phyloP scores from a whole-genome alignment of 2,329 filamentous ascomycete genomes.

The Ceratocystis ficicola region DNA sequence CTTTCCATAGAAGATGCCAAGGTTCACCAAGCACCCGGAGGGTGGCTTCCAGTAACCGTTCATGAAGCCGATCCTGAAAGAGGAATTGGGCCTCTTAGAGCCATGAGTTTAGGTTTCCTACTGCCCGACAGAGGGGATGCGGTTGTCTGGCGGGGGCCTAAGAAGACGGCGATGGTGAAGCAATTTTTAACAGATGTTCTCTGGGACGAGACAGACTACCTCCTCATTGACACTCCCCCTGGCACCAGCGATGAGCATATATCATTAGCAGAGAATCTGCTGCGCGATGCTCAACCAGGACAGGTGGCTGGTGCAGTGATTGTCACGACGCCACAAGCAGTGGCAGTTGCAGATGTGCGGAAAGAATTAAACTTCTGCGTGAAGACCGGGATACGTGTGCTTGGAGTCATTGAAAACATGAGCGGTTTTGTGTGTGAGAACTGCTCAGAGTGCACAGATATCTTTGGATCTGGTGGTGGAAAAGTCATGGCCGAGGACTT shows the following conservation, averaged over 20 bases:
- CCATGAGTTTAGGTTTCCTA: conserved; percentile 90
- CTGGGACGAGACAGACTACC: conserved; percentile 78
- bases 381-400: conserved; percentile 65
- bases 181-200: conserved; percentile 88
- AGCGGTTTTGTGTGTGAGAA: conserved; percentile 74
- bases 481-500: conserved; percentile 82
- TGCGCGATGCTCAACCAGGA: conserved; percentile 48
- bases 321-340: conserved; percentile 90
- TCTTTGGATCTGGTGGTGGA: conserved; percentile 86
- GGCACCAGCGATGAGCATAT: conserved; percentile 97
- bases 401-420: conserved; percentile 97
- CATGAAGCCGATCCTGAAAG: conserved; percentile 46
- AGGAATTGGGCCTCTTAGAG: conserved; percentile 54
- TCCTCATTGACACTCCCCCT: conserved; percentile 90
- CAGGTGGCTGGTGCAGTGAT: conserved; percentile 81
- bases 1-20: conserved; percentile 81
- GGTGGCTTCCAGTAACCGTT: conserved; percentile 82
- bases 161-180: conserved; percentile 97
- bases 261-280: conserved; percentile 74
- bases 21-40: conserved; percentile 79
- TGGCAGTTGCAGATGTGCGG: conserved; percentile 83
- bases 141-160: conserved; percentile 93
- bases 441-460: conserved; percentile 75
- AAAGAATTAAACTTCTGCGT: conserved; percentile 90
- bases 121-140: conserved; percentile 73